Base-by-base conservation (phyloP, 1,139 yeast genomes). In the Yamadazyma jaroonii region DNA sequence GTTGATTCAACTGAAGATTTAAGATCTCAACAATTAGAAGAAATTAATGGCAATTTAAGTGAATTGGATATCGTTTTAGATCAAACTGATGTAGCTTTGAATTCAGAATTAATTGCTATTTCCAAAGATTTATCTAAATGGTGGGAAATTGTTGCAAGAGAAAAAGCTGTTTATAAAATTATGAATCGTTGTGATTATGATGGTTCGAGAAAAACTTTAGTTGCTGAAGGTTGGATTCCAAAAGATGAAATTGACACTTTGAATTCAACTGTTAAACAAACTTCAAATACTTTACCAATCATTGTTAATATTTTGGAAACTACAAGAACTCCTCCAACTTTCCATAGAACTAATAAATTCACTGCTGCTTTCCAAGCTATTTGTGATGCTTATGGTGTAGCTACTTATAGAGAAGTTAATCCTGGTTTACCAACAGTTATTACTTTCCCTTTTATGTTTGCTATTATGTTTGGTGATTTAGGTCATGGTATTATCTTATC, bases 401-500 rank as follows among this genome's bases (percentile, higher is more conserved):
- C 92, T 5, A 72, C 83, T 12, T 84, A 84, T 55, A 74, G 84
- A 46, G 94, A 84, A 60, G 84, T 84, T 21, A 84, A 84, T 55
- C 87, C 94, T 2, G 94, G 90, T 44, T 68, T 84, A 46, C 84
- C 94, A 22, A 84, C 94, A 2, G 73, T 82, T 39, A 79, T 84
- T 20, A 84, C 94, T 2, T 84, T 84, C 67, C 94, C 94, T 27
- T 84, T 84, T 54, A 81, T 84, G 88, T 84, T 84, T 63, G 90
- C 94, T 25, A 79, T 84, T 49, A 84, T 84, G 94, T 84, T 84
- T 67, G 94, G 94, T 71, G 94, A 84, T 63, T 61, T 83, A 44
- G 94, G 94, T 20, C 94, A 84, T 58, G 94, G 94, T 3, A 70
- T 84, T 45, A 71, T 84, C 41, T 63, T 84, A 52, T 62, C 77